phyloP scores from a whole-genome alignment of 148 eudicot species.

The Chenopodium berlandieri region DNA sequence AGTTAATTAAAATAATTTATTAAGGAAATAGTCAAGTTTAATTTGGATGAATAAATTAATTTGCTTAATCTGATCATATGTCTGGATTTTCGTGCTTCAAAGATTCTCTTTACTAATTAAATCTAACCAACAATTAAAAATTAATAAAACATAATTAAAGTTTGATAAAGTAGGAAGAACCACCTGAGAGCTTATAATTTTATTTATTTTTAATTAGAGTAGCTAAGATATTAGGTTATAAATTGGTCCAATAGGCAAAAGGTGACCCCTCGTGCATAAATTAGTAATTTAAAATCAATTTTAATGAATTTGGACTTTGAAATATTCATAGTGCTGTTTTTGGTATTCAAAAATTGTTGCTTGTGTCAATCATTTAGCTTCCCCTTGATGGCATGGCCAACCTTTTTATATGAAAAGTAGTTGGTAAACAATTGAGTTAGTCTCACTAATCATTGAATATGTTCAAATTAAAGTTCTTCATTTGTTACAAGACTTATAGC shows the following conservation, averaged over 20 bases:
- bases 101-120: background rate
- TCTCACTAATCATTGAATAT: background rate
- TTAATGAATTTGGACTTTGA: background rate
- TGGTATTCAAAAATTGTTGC: background rate
- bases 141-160: no score
- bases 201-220: background rate
- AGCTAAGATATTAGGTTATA: conserved; percentile 2
- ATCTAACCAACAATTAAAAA: background rate
- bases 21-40: conserved; percentile 13
- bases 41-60: background rate
- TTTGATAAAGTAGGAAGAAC: background rate
- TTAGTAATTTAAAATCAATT: background rate
- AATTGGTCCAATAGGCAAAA: background rate
- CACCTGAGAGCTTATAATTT: background rate
- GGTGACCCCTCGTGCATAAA: conserved; percentile 11
- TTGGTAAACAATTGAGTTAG: background rate
- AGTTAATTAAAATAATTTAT: no score
- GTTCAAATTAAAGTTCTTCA: background rate
- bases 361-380: background rate
- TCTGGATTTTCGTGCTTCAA: background rate
- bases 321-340: background rate
- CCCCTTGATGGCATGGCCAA: background rate
- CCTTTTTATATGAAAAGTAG: background rate
- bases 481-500: background rate
- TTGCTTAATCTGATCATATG: background rate